Evolutionary conservation across 2,329 filamentous ascomycete genomes (phyloP).

Genomic region (Apiospora marii): DNA sequence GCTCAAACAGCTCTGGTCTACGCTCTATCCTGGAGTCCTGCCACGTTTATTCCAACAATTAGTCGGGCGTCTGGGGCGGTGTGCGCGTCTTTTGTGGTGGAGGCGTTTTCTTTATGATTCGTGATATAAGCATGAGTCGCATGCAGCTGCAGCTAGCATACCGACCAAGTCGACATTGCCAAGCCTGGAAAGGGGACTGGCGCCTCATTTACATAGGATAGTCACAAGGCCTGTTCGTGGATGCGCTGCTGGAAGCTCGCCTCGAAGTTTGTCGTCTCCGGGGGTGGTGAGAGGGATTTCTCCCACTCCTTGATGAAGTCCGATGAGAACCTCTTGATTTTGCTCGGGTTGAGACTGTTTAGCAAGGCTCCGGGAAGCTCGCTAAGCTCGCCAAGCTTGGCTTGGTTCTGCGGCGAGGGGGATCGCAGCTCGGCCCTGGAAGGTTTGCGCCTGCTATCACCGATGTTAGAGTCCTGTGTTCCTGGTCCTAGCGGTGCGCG

Average conservation of each 20-base stretch:
- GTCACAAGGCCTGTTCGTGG: constrained; percentile 19
- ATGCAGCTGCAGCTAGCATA: background rate
- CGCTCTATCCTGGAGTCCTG: constrained; percentile 2
- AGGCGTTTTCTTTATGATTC: background rate
- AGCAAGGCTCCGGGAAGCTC: constrained; percentile 74
- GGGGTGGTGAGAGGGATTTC: constrained; percentile 69
- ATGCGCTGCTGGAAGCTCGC: constrained; percentile 24
- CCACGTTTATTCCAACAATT: constrained; percentile 10
- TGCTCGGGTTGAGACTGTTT: constrained; percentile 75
- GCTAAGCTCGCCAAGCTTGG: constrained; percentile 52
- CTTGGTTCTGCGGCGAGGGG: constrained; percentile 42
- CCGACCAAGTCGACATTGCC: background rate
- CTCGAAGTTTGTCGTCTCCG: constrained; percentile 32
- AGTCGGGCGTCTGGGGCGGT: background rate
- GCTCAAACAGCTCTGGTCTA: background rate
- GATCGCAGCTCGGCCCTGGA: constrained; percentile 38
- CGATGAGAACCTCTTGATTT: constrained; percentile 82
- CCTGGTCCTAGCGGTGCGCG: constrained; percentile 33
- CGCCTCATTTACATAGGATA: background rate
- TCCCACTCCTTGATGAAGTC: constrained; percentile 94
- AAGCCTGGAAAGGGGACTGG: background rate
- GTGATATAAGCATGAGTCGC: background rate
- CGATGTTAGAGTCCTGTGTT: constrained; percentile 37
- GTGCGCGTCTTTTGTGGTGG: background rate
- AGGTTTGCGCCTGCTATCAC: constrained; percentile 40